Evolutionary conservation across 2,329 filamentous ascomycete genomes (phyloP).

Genomic region (Ophiosphaerella herpotricha): DNA sequence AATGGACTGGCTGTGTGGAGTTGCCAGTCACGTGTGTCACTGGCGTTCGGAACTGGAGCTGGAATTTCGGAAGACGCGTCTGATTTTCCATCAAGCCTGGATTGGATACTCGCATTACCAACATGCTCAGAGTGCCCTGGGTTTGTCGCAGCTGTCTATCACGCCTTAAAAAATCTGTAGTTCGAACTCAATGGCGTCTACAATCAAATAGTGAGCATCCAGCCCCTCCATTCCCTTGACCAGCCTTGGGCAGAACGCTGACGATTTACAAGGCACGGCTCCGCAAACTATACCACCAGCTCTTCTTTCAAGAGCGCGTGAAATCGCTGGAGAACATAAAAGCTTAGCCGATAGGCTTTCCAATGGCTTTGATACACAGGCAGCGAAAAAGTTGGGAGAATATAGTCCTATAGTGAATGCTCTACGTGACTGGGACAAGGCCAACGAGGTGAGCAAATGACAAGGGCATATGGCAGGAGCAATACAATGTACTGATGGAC

Average conservation of each 20-base stretch:
- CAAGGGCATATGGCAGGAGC: neutral
- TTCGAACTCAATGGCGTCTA: slow-evolving; percentile 31
- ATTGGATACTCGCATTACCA: slow-evolving; percentile 8
- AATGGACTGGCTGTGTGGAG: neutral
- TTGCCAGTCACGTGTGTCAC: slow-evolving; percentile 32
- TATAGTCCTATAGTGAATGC: slow-evolving; percentile 58
- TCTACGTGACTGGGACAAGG: slow-evolving; percentile 62
- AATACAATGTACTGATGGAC: slow-evolving; percentile 22
- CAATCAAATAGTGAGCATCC: slow-evolving; percentile 32
- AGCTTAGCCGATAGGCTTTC: slow-evolving; percentile 58
- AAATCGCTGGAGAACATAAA: slow-evolving; percentile 60
- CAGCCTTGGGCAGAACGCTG: slow-evolving; percentile 4
- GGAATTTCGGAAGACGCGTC: slow-evolving; percentile 29
- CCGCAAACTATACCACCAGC: slow-evolving; percentile 55
- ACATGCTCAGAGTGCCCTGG: slow-evolving; percentile 50
- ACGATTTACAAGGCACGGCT: slow-evolving; percentile 21
- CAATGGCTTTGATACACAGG: slow-evolving; percentile 59
- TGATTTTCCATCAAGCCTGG: slow-evolving; percentile 12
- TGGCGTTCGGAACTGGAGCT: slow-evolving; percentile 23
- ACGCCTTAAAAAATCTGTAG: slow-evolving; percentile 42
- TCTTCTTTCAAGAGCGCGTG: slow-evolving; percentile 60
- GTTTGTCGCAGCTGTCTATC: slow-evolving; percentile 55
- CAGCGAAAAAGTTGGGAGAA: slow-evolving; percentile 63
- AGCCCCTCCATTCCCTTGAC: neutral
- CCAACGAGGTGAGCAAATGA: slow-evolving; percentile 56